Conservation (phyloP, 2,329 filamentous ascomycete genomes). For the Dryadomyces sulphureus region DNA sequence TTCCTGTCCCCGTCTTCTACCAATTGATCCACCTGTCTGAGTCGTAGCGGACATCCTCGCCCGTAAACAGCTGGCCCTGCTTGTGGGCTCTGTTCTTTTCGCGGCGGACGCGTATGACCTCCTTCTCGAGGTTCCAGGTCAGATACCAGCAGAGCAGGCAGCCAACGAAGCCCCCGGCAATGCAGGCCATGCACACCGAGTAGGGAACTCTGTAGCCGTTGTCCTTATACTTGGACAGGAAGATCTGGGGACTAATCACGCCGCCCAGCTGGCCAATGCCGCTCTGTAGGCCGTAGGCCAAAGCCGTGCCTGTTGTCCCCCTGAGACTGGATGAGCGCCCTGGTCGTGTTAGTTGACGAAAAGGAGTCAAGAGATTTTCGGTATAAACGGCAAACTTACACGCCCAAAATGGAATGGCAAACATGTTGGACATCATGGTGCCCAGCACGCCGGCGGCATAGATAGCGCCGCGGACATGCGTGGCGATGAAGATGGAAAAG, state of each 20-base stretch:
- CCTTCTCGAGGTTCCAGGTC: constrained; percentile 3
- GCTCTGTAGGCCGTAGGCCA: constrained; percentile 6
- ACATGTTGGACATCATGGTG: not conserved
- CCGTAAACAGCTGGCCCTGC: too few species aligned
- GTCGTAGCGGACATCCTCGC: too few species aligned
- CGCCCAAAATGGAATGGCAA: constrained; percentile 7
- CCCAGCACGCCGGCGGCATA: not conserved
- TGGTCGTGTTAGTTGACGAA: not conserved
- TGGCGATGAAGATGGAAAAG: constrained; percentile 7
- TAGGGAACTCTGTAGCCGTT: constrained; percentile 6
- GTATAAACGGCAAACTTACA: constrained; percentile 1
- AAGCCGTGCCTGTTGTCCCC: constrained; percentile 5
- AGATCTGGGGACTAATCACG: constrained; percentile 6
- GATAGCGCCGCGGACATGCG: not conserved
- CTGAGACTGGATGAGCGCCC: constrained; percentile 6
- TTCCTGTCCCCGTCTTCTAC: too few species aligned
- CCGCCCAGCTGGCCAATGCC: constrained; percentile 7
- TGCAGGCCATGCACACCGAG: constrained; percentile 5
- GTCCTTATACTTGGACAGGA: constrained; percentile 1
- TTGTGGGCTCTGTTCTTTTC: too few species aligned
- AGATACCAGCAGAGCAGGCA: constrained; percentile 6
- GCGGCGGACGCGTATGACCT: constrained; percentile 3
- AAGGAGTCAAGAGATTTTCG: not conserved
- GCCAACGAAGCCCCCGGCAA: constrained; percentile 5
- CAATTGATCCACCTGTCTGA: too few species aligned